These are phyloP conservation scores for Leishmania gerbilli DNA, from an alignment of 208 protist species.

Conservation along the genomic window DNA sequence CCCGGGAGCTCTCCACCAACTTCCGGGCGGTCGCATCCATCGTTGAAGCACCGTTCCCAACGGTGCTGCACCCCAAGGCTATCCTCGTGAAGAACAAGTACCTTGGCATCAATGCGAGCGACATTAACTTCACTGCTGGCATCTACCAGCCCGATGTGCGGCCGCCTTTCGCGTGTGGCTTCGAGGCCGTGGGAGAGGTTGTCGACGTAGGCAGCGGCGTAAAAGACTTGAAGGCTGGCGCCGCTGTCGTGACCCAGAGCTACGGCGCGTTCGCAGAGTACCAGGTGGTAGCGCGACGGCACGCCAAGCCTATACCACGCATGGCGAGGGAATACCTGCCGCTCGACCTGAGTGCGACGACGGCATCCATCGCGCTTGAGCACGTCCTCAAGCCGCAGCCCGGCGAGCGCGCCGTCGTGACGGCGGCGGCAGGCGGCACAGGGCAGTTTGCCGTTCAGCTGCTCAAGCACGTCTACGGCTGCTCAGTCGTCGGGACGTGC, in stretches of 20 bases:
- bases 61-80: slow-evolving; percentile 55
- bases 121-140: slow-evolving; percentile 89
- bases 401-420: slow-evolving; percentile 84
- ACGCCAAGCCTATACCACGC: slow-evolving; percentile 52
- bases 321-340: slow-evolving; percentile 62
- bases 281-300: slow-evolving; percentile 54
- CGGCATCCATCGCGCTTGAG: slow-evolving; percentile 86
- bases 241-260: slow-evolving; percentile 69
- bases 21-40: slow-evolving; percentile 69
- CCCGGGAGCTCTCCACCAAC: slow-evolving; percentile 59
- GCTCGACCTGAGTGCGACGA: slow-evolving; percentile 83
- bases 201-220: slow-evolving; percentile 52
- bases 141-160: slow-evolving; percentile 73
- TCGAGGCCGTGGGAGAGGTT: slow-evolving; percentile 85
- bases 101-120: slow-evolving; percentile 90
- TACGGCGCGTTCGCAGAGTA: slow-evolving; percentile 87
- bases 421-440: slow-evolving; percentile 89
- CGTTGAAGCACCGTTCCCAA: slow-evolving; percentile 33
- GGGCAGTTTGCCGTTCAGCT: slow-evolving; percentile 92
- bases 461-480: slow-evolving; percentile 80
- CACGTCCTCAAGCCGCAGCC: slow-evolving; percentile 65
- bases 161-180: slow-evolving; percentile 87
- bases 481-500: slow-evolving; percentile 87
- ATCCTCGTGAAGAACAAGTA: slow-evolving; percentile 78
- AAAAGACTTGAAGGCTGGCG: slow-evolving; percentile 45